Evolutionary conservation across 306 rosid genomes (phyloP).

Genomic region (Comarum palustre): DNA sequence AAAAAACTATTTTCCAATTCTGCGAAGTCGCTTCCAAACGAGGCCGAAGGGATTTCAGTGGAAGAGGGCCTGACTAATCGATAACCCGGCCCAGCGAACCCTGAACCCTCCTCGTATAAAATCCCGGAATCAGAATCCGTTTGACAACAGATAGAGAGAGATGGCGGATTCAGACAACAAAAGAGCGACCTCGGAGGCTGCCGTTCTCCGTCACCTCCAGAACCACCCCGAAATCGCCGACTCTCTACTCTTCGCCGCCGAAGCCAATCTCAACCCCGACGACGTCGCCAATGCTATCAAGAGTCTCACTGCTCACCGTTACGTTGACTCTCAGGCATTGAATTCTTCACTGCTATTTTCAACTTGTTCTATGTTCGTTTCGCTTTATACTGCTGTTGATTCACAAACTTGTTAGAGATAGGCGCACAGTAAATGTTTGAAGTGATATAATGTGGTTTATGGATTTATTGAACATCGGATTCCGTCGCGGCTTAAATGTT

Average conservation of each 20-base stretch:
- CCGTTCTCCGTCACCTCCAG: constrained; percentile 57
- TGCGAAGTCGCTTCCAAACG: no score
- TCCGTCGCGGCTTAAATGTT: not conserved
- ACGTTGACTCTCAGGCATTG: constrained; percentile 61
- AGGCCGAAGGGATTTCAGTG: no score
- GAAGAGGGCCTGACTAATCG: no score
- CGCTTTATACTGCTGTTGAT: not conserved
- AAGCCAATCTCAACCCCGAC: constrained; percentile 52
- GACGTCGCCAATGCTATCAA: constrained; percentile 70
- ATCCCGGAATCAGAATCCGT: no score
- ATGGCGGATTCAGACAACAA: not conserved
- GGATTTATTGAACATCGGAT: not conserved
- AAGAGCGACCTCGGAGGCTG: constrained; percentile 60
- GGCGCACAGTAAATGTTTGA: not conserved
- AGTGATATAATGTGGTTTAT: not conserved
- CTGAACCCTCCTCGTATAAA: no score
- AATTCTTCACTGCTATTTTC: not conserved
- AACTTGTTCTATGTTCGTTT: not conserved
- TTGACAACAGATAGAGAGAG: no score
- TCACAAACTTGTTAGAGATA: not conserved
- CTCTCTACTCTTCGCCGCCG: constrained; percentile 67
- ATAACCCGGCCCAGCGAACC: no score
- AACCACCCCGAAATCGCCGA: constrained; percentile 49
- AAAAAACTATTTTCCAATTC: no score
- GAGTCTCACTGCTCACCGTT: constrained; percentile 77